These are phyloP conservation scores for Mollisiaceae sp. DNA, from an alignment of 2,329 filamentous ascomycete species.

Conservation along the genomic window DNA sequence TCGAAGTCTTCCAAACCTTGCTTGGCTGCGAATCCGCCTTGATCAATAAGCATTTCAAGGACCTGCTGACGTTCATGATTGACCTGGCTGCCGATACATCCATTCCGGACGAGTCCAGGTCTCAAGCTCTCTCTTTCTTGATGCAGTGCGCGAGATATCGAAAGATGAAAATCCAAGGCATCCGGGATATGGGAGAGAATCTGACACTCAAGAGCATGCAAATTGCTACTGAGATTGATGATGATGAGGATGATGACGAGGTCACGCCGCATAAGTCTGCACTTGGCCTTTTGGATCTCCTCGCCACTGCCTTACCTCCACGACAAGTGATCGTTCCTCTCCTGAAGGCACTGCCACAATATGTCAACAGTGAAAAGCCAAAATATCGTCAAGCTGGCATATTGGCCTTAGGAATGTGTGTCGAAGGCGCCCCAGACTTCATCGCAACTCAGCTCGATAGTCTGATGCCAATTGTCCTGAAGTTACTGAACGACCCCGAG, in stretches of 20 bases:
- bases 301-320: slow-evolving; percentile 86
- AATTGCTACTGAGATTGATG: slow-evolving; percentile 87
- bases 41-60: slow-evolving; percentile 83
- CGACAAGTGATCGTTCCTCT: slow-evolving; percentile 94
- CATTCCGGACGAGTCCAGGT: slow-evolving; percentile 82
- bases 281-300: slow-evolving; percentile 84
- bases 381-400: slow-evolving; percentile 89
- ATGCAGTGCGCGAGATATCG: slow-evolving; percentile 91
- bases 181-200: slow-evolving; percentile 81
- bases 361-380: slow-evolving; percentile 75
- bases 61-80: slow-evolving; percentile 93
- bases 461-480: slow-evolving; percentile 84
- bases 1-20: slow-evolving; percentile 96
- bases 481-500: slow-evolving; percentile 83
- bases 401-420: slow-evolving; percentile 88
- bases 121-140: slow-evolving; percentile 90
- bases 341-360: slow-evolving; percentile 82
- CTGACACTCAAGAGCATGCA: slow-evolving; percentile 87
- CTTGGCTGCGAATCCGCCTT: slow-evolving; percentile 88
- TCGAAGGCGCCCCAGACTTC: slow-evolving; percentile 96
- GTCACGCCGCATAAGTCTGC: slow-evolving; percentile 85
- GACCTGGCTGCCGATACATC: slow-evolving; percentile 78
- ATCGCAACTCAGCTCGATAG: slow-evolving; percentile 89
- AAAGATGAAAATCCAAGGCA: slow-evolving; percentile 92
- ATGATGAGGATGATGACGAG: slow-evolving; percentile 75